phyloP scores from a whole-genome alignment of 345 rosid genomes.

The Salix koriyanagi region DNA sequence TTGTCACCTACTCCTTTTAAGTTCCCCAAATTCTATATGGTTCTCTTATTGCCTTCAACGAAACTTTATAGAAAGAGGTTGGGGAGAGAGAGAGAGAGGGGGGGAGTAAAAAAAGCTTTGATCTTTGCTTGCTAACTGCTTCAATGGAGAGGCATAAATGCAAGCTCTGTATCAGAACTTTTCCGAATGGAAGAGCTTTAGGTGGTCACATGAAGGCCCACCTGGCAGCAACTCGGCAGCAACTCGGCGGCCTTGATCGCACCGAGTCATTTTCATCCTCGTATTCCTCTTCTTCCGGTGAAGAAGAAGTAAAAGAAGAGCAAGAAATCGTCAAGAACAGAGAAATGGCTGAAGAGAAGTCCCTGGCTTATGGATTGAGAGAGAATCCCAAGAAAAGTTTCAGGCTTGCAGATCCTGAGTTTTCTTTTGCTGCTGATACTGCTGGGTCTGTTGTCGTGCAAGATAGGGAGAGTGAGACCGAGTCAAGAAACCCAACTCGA shows the following conservation, averaged over 20 bases:
- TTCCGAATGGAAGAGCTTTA: conserved; percentile 28
- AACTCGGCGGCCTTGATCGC: conserved; percentile 1
- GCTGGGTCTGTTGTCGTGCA: conserved; percentile 16
- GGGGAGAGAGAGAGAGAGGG: background rate
- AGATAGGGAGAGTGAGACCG: conserved; percentile 35
- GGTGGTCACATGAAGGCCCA: conserved; percentile 38
- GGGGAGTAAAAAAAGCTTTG: background rate
- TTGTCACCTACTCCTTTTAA: conserved; percentile 40
- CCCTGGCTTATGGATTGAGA: conserved; percentile 24
- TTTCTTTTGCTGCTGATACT: conserved; percentile 14
- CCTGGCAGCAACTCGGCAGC: conserved; percentile 14
- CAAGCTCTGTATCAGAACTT: conserved; percentile 30
- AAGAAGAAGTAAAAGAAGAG: conserved; percentile 5
- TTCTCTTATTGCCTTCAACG: background rate
- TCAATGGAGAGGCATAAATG: conserved; percentile 28
- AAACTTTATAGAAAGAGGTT: background rate
- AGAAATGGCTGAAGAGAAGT: conserved; percentile 10
- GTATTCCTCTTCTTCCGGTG: conserved; percentile 11
- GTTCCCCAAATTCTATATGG: conserved; percentile 14
- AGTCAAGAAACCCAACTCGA: conserved; percentile 31
- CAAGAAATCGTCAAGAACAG: conserved; percentile 10
- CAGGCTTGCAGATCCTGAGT: conserved; percentile 37
- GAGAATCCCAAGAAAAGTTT: conserved; percentile 35
- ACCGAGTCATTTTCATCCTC: conserved; percentile 10
- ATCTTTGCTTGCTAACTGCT: conserved; percentile 4